Conservation (phyloP, 192 early-diverging fungal genomes). For the Coemansia sp. region DNA sequence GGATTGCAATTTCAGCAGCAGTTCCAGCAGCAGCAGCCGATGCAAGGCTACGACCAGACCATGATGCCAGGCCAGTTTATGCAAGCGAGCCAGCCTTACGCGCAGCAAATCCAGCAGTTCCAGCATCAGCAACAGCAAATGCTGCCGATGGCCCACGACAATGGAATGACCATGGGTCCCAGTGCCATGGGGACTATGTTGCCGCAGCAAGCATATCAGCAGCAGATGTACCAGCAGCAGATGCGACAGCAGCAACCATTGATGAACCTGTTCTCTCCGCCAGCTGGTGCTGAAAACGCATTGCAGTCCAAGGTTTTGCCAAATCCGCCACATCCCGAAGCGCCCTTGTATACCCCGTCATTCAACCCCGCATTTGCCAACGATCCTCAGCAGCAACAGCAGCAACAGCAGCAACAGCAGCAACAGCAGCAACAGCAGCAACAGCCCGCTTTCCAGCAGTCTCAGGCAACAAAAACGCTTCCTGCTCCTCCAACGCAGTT, state of each 20-base stretch:
- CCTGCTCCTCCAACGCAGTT: not conserved
- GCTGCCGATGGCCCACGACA: constrained; percentile 1
- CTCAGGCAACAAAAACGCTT: not conserved
- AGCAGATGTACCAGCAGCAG: constrained; percentile 1
- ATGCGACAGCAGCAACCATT: constrained; percentile 12
- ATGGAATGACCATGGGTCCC: not conserved
- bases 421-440: not conserved
- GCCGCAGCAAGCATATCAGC: not conserved
- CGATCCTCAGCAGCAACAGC: constrained; percentile 2
- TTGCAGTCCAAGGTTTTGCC: constrained; percentile 18
- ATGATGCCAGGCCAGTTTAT: constrained; percentile 38
- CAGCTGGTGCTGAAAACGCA: constrained; percentile 6
- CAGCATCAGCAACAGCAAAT: constrained; percentile 1
- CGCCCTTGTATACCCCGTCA: constrained; percentile 18
- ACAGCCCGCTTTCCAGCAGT: not conserved
- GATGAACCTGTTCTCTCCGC: constrained; percentile 41
- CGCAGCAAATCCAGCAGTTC: constrained; percentile 5
- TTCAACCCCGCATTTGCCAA: constrained; percentile 24
- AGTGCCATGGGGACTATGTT: constrained; percentile 1
- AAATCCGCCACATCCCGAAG: constrained; percentile 9
- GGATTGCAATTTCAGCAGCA: too few relatives aligned
- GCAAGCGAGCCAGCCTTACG: constrained; percentile 8
- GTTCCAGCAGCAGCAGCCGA: not conserved
- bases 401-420: constrained; percentile 1
- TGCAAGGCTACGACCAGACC: constrained; percentile 31